Evolutionary conservation across 1,284 basidiomycete species (phyloP).

Genomic region (Leccinum pachyderme): DNA sequence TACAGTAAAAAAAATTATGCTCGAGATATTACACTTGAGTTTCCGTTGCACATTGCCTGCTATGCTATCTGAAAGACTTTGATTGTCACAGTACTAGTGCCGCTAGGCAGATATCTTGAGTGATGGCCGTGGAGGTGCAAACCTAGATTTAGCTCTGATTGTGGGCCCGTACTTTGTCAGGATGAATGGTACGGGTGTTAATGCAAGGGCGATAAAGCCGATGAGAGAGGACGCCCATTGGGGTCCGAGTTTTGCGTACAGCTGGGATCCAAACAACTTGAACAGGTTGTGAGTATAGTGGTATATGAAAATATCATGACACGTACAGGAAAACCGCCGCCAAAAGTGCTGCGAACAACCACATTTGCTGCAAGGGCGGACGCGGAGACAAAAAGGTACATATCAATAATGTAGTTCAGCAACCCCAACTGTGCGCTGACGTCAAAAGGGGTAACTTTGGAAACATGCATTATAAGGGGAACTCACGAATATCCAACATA

Average conservation of each 20-base stretch:
- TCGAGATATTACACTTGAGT: background rate
- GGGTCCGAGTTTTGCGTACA: conserved; percentile 50
- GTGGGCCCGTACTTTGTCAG: conserved; percentile 46
- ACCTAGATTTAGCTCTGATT: conserved; percentile 44
- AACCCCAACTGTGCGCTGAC: conserved; percentile 41
- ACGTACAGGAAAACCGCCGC: conserved; percentile 58
- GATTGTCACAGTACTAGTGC: background rate
- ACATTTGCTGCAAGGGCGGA: conserved; percentile 58
- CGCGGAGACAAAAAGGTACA: conserved; percentile 54
- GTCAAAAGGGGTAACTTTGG: background rate
- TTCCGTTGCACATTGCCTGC: background rate
- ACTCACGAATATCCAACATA: conserved; percentile 59
- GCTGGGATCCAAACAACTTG: conserved; percentile 50
- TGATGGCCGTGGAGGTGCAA: conserved; percentile 33
- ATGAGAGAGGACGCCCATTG: conserved; percentile 58
- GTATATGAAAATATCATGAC: background rate
- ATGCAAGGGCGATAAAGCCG: conserved; percentile 47
- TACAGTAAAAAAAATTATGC: too few species aligned
- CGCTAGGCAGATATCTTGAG: conserved; percentile 16
- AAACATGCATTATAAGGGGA: background rate
- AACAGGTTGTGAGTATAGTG: conserved; percentile 10
- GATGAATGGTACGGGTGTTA: conserved; percentile 57
- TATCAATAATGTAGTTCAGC: conserved; percentile 60
- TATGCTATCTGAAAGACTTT: background rate
- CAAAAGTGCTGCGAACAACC: conserved; percentile 53